Conservation (phyloP, 257 asterid species). For the Salvia rosmarinus region DNA sequence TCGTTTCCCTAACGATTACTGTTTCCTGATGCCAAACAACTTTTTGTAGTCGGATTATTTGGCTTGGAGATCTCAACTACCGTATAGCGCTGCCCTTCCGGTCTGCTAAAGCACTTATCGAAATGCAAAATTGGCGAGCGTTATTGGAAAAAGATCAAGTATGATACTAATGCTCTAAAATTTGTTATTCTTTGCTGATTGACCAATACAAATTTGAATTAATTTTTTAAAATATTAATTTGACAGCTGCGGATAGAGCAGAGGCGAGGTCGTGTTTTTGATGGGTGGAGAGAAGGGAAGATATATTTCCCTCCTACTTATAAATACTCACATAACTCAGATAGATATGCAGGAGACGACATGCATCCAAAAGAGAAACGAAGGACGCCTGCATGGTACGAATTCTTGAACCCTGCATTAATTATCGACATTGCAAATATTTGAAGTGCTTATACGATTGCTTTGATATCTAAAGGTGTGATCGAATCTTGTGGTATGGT, state of each 20-base stretch:
- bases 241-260: constrained; percentile 84
- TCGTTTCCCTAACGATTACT: background rate
- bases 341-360: constrained; percentile 91
- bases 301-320: constrained; percentile 97
- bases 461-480: constrained; percentile 70
- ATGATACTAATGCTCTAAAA: constrained; percentile 31
- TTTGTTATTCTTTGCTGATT: background rate
- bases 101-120: constrained; percentile 92
- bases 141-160: constrained; percentile 93
- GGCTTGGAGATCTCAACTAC: constrained; percentile 98
- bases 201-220: constrained; percentile 19
- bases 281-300: constrained; percentile 97
- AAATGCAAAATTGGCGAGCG: constrained; percentile 99
- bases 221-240: constrained; percentile 13
- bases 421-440: background rate
- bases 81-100: constrained; percentile 92
- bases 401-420: background rate
- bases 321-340: constrained; percentile 92
- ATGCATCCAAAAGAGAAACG: constrained; percentile 97
- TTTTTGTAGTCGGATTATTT: constrained; percentile 73
- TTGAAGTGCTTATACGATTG: constrained; percentile 36
- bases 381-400: constrained; percentile 96
- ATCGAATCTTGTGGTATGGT: constrained; percentile 91
- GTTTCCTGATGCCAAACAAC: constrained; percentile 19
- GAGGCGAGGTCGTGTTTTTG: constrained; percentile 90